phyloP scores from a whole-genome alignment of 345 rosid genomes.

The Salix udensis region DNA sequence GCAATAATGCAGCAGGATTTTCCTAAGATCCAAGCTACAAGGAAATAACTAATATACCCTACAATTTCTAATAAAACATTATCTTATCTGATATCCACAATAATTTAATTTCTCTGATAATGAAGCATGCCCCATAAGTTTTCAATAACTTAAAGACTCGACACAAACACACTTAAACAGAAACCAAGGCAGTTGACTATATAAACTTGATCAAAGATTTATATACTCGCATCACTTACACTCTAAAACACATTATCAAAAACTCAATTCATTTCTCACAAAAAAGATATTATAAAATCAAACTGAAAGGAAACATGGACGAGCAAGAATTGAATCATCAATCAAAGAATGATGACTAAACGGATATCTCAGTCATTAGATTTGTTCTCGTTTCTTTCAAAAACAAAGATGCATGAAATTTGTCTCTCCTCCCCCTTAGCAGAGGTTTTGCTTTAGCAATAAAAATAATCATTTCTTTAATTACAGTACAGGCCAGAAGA shows the following conservation, averaged over 20 bases:
- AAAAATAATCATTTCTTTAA: not conserved
- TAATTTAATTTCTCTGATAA: not conserved
- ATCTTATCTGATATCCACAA: not conserved
- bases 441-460: constrained; percentile 1
- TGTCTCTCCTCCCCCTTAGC: not conserved
- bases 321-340: constrained; percentile 64
- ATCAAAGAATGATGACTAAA: constrained; percentile 42
- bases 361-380: constrained; percentile 55
- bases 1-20: not conserved
- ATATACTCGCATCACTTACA: not conserved
- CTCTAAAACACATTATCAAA: not conserved
- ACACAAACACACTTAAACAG: not conserved
- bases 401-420: not conserved
- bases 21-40: not conserved
- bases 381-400: constrained; percentile 22
- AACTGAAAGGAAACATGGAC: constrained; percentile 32
- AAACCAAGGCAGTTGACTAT: not conserved
- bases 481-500: no score
- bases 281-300: not conserved
- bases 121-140: not conserved
- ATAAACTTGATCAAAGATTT: no score
- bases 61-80: no score
- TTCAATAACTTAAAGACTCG: no score
- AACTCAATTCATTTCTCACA: not conserved
- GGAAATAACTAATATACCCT: not conserved